phyloP scores from a whole-genome alignment of 2,329 filamentous ascomycete species.

The Diaporthe amygdali region DNA sequence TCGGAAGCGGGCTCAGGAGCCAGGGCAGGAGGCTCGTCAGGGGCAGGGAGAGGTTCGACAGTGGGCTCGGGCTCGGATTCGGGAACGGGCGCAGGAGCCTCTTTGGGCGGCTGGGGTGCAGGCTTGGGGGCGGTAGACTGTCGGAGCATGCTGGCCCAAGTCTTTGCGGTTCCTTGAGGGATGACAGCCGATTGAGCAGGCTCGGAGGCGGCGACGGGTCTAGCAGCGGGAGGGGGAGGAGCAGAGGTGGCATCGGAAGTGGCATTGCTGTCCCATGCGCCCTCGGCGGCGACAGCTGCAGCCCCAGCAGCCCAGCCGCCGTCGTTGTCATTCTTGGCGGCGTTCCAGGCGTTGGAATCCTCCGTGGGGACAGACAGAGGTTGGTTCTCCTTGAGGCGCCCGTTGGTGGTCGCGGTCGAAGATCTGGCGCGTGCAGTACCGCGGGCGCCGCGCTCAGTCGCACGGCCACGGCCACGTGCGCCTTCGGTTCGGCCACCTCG shows the following conservation, averaged over 20 bases:
- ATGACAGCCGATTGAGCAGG: constrained; percentile 39
- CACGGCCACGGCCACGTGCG: constrained; percentile 66
- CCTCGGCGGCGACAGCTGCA: constrained; percentile 33
- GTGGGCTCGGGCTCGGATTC: constrained; percentile 50
- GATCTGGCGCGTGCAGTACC: constrained; percentile 68
- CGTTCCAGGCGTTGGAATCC: constrained; percentile 70
- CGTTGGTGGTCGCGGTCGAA: constrained; percentile 62
- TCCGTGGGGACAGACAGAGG: constrained; percentile 70
- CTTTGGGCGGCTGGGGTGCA: constrained; percentile 56
- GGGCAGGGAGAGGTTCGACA: constrained; percentile 34
- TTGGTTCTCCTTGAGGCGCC: constrained; percentile 60
- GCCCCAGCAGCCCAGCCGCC: constrained; percentile 30
- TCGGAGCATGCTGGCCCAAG: constrained; percentile 79
- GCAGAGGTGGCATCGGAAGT: constrained; percentile 38
- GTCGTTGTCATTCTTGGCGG: constrained; percentile 46
- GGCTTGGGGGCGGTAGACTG: constrained; percentile 64
- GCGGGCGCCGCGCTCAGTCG: constrained; percentile 66
- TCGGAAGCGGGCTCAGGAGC: constrained; percentile 44
- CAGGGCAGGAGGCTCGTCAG: constrained; percentile 31
- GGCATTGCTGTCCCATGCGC: constrained; percentile 50
- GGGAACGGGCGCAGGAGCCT: constrained; percentile 51
- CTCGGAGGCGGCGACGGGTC: constrained; percentile 31
- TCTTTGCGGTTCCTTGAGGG: constrained; percentile 54
- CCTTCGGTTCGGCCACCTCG: constrained; percentile 70
- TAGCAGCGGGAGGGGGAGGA: constrained; percentile 44